Base-by-base conservation (phyloP, 108 stramenopile species). In the Cyclotella distinguenda region DNA sequence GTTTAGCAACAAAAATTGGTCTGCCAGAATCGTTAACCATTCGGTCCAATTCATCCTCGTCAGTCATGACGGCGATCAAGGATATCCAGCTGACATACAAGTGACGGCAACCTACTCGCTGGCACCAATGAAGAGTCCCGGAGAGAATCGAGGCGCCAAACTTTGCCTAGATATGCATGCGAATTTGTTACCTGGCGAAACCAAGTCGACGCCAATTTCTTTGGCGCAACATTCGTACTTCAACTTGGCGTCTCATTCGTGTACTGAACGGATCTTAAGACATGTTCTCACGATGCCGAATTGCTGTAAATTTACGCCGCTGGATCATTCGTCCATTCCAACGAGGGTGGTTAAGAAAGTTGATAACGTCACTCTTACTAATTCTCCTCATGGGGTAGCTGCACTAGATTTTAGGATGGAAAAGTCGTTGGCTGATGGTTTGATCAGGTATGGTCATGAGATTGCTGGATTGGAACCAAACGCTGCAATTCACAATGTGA, bases 201-300 rank as follows among this genome's bases (percentile, higher is more conserved):
- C 64, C 4, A 74, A 70, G 39, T 35, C 83, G 48, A 87, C 90
- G 18, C 86, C 87, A 15, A 74, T 96, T 36, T 86, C 87, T 52
- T 59, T 96, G 42, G 78, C 87, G 8, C 82, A 94, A 8, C 95
- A 96, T 66, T 78, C 88, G 26, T 96, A 96, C 73, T 94, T 91
- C 67, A 92, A 94, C 65, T 62, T 96, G 27, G 62, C 83, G 0
- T 77, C 73, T 9, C 81, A 87, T 45, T 46, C 69, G 19, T 44
- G 66, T 21, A 9, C 16, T 0, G 60, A 53, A 19, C 65, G 83
- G 4, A 85, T 95, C 22, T 53, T 86, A 16, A 84, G 88, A 25
- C 94, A 95, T 63, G 50, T 40, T 7, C 46, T 95, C 26, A 52
- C 44, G 1, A 53, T 95, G 59, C 64, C 82, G 1, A 38, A 76